Evolutionary conservation across 2,329 filamentous ascomycete genomes (phyloP).

Genomic region (Neophaeococcomyces mojaviensis): DNA sequence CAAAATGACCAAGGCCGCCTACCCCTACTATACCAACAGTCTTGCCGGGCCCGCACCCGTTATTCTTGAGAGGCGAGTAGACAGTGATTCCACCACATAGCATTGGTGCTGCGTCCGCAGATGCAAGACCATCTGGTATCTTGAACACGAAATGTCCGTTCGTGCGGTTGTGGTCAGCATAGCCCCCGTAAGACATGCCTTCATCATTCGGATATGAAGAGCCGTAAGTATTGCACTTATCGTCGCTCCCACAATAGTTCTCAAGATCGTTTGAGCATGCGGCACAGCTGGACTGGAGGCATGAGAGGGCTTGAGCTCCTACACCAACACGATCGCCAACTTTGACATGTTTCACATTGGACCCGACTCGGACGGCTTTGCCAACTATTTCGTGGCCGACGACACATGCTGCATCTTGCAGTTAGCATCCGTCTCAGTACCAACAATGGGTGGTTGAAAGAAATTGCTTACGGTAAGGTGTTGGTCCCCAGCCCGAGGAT

Average conservation of each 20-base stretch:
- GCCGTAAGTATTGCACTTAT: conserved; percentile 52
- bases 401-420: conserved; percentile 43
- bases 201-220: conserved; percentile 49
- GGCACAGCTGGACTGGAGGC: conserved; percentile 48
- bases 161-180: conserved; percentile 47
- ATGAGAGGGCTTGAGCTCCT: conserved; percentile 54
- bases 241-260: conserved; percentile 33
- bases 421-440: too few species aligned
- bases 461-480: conserved; percentile 32
- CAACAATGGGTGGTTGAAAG: too few species aligned
- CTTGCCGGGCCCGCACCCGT: conserved; percentile 47
- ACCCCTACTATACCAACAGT: conserved; percentile 15
- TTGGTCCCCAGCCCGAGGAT: neutral
- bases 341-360: conserved; percentile 37
- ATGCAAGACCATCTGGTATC: conserved; percentile 41
- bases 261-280: conserved; percentile 33
- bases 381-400: conserved; percentile 62
- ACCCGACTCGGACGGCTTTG: conserved; percentile 48
- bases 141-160: conserved; percentile 29
- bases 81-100: conserved; percentile 71
- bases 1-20: conserved; percentile 21
- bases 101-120: conserved; percentile 56
- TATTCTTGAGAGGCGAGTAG: conserved; percentile 60
- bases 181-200: conserved; percentile 59
- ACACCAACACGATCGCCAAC: conserved; percentile 58